Evolutionary conservation across 2,329 filamentous ascomycete species (phyloP), one percentile per base, ranked within the genome.

Genomic region (Dactylonectria estremocensis): DNA sequence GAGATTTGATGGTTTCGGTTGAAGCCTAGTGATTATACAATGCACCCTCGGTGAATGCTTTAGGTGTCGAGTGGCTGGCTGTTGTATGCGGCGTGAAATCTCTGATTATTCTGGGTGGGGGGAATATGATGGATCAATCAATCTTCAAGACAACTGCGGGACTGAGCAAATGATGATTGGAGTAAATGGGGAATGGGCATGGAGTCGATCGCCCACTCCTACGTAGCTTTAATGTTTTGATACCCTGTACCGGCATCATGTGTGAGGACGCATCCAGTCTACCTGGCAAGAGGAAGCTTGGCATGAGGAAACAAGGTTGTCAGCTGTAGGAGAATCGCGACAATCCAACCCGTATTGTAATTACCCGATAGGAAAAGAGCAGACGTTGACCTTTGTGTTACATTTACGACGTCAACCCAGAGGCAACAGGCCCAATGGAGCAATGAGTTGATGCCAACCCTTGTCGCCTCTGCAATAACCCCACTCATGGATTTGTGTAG

Each of bases 61-160:
- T 55, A 28, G 62, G 62, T 49, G 16, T 55, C 55, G 43, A 60
- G 22, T 40, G 40, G 43, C 48, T 60, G 48, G 50, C 11, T 31
- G 16, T 55, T 22, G 18, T 20, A 60, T 65, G 62, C 56, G 28
- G 57, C n/a, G 13, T 55, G 62, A 61, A 65, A 65, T 65, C 50
- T 65, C 63, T 61, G 63, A 37, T 31, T 20, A 22, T 33, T 18
- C 31, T 24, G 31, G 35, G 43, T 16, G 62, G 57, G 31, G 49
- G 20, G 7, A 37, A 22, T 40, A 48, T 46, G 55, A 43, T 28
- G 54, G 20, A 37, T 45, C 24, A 28, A 28, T 28, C 24, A 28
- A 28, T 28, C 24, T 28, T 28, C 7, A 52, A 52, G 49, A 52
- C 13, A n/a, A 43, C 40, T n/a, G 40, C 2, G 40, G 16, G 13